Conservation (phyloP, 2,329 filamentous ascomycete species). For the Neonectria punicea region DNA sequence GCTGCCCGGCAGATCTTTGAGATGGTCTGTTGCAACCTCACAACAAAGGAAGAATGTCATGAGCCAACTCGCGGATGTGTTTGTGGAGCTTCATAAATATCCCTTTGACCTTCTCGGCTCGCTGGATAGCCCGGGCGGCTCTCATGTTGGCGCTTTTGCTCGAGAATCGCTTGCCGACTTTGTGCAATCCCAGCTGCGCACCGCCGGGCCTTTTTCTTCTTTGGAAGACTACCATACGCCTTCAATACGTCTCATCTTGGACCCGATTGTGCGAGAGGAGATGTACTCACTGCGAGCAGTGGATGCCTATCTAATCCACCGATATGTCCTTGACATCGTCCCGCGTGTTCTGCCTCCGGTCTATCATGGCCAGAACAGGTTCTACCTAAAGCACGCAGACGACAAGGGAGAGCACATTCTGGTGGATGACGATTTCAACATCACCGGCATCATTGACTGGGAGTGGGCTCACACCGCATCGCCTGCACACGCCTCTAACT, state of each 20-base stretch:
- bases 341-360: constrained; percentile 42
- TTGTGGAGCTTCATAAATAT: constrained; percentile 51
- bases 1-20: constrained; percentile 50
- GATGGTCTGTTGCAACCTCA: constrained; percentile 46
- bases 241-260: constrained; percentile 49
- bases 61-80: constrained; percentile 51
- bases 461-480: constrained; percentile 50
- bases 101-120: constrained; percentile 52
- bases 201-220: constrained; percentile 50
- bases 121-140: constrained; percentile 41
- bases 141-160: constrained; percentile 50
- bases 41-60: constrained; percentile 50
- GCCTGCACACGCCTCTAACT: constrained; percentile 54
- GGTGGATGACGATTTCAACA: too few relatives aligned
- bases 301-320: constrained; percentile 54
- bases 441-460: constrained; percentile 45
- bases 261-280: constrained; percentile 50
- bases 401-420: too few relatives aligned
- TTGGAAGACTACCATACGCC: constrained; percentile 49
- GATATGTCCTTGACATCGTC: constrained; percentile 53
- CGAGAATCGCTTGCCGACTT: constrained; percentile 52
- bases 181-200: constrained; percentile 38
- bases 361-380: too few relatives aligned
- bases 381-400: too few relatives aligned
- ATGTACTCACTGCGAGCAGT: constrained; percentile 47